Evolutionary conservation across 495 filamentous ascomycete genomes (phyloP).

Genomic region (Viridothelium virens): DNA sequence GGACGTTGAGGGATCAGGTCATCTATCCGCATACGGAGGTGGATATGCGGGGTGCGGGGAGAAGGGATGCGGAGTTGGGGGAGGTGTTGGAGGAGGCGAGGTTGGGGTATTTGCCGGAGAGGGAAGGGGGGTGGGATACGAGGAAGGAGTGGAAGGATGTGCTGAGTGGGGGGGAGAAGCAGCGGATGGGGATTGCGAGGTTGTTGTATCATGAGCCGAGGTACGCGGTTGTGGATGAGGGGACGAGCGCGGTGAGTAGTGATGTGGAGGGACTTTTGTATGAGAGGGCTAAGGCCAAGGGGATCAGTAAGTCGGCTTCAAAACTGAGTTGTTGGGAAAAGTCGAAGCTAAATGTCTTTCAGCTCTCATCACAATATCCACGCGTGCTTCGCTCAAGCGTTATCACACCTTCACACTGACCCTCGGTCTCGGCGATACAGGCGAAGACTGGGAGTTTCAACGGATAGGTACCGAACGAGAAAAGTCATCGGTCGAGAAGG

Average conservation of each 20-base stretch:
- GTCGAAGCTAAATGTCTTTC: constrained; percentile 1
- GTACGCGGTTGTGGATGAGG: constrained; percentile 92
- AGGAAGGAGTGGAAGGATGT: constrained; percentile 99
- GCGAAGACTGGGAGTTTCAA: constrained; percentile 73
- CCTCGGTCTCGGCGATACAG: constrained; percentile 61
- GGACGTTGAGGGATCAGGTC: constrained; percentile 94
- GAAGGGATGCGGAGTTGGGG: constrained; percentile 65
- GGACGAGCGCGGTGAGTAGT: constrained; percentile 82
- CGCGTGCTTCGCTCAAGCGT: constrained; percentile 83
- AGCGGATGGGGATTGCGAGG: constrained; percentile 82
- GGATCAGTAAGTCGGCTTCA: constrained; percentile 61
- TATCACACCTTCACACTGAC: constrained; percentile 88
- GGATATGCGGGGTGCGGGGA: constrained; percentile 79
- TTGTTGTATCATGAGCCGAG: constrained; percentile 90
- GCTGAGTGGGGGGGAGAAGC: constrained; percentile 94
- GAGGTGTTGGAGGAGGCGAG: constrained; percentile 71
- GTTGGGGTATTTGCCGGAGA: constrained; percentile 78
- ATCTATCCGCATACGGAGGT: constrained; percentile 94
- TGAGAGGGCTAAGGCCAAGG: constrained; percentile 80
- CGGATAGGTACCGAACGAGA: constrained; percentile 87
- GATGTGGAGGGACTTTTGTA: constrained; percentile 95
- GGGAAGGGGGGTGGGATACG: constrained; percentile 95
- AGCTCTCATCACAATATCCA: constrained; percentile 88
- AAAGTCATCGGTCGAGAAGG: constrained; percentile 81
- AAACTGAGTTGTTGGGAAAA: background rate